Evolutionary conservation across 345 rosid genomes (phyloP), one percentile per base, ranked within the genome.

Genomic region (Adansonia digitata): DNA sequence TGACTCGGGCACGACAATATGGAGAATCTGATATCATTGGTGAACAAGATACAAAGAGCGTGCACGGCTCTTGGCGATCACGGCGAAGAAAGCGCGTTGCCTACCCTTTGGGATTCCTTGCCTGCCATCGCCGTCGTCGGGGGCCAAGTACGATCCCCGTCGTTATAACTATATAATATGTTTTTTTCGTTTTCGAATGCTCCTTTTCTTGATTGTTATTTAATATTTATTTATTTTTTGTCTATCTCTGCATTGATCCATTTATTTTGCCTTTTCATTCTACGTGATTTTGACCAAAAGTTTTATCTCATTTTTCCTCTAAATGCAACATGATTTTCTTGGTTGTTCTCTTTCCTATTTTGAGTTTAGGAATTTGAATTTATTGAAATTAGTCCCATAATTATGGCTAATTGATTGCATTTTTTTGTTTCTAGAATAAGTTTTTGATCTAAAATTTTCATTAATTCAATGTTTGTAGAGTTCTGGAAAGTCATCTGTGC

Each of bases 101-200:
- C 97, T 15, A 94, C 98, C 76, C 94, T 94, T 6, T 94, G 95
- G 98, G 97, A 94, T 78, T 82, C 98, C 42, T 87, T 94, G 75
- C 98, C 97, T 8, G 78, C 98, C 78, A 94, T 94, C 52, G 97
- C 97, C 84, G 97, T 92, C 85, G 97, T 92, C 35, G 97, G 97
- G 40, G 97, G 97, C 81, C 98, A 94, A 94, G 98, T 92, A 48
- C 11, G 66, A 1, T 70, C 48, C 22, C 18, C 13, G 20, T 9
- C 15, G 40, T 68, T 18, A 46, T 18, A 15, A 46, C 56, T 68
- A 14, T 45, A 20, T 56, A 7, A 12, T 26, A 27, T 56, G 1
- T 2, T 71, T 39, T 13, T 26, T 42, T 24, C 26, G 2, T 22
- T 26, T 11, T 2, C 20, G 2, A 17, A 52, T 52, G 7, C 7